A percentile compares a stretch with the other conserved stretches of the same genome.
phyloP scores from a whole-genome alignment of 179 eudicot genomes.

The Corrigiola litoralis region DNA sequence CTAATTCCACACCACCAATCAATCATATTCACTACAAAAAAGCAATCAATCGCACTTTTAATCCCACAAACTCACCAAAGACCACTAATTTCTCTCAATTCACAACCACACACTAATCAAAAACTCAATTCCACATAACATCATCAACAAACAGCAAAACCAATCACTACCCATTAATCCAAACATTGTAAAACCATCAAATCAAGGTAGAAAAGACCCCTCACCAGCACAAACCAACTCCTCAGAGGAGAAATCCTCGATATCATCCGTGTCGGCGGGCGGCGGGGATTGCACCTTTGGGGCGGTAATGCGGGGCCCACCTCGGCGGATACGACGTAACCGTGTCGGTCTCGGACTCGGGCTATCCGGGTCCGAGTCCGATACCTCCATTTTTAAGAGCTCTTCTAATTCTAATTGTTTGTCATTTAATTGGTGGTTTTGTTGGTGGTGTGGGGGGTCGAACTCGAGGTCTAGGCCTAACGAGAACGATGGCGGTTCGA shows the following conservation, averaged over 20 bases:
- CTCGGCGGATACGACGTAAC: slow-evolving; percentile 51
- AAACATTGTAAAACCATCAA: not conserved
- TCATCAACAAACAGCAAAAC: not conserved
- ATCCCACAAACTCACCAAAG: too few relatives aligned
- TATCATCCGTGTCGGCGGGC: slow-evolving; percentile 47
- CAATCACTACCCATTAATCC: not conserved
- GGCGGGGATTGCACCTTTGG: slow-evolving; percentile 10
- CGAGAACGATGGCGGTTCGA: slow-evolving; percentile 78
- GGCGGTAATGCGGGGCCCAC: slow-evolving; percentile 26
- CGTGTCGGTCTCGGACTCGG: slow-evolving; percentile 21
- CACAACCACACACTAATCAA: too few relatives aligned
- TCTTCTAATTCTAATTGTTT: slow-evolving; percentile 21
- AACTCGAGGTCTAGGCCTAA: slow-evolving; percentile 69
- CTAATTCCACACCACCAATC: too few relatives aligned
- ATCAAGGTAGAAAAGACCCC: slow-evolving; percentile 1
- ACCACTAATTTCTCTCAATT: too few relatives aligned
- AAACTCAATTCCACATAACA: not conserved
- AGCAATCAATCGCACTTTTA: too few relatives aligned
- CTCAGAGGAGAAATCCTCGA: slow-evolving; percentile 74
- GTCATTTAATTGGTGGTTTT: not conserved
- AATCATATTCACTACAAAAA: too few relatives aligned
- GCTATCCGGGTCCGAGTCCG: slow-evolving; percentile 33
- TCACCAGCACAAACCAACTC: slow-evolving; percentile 42
- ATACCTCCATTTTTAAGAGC: slow-evolving; percentile 25
- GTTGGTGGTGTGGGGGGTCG: slow-evolving; percentile 32